Evolutionary conservation across 441 rosid genomes (phyloP), one percentile per base, ranked within the genome.

Genomic region (Metrosideros polymorpha): DNA sequence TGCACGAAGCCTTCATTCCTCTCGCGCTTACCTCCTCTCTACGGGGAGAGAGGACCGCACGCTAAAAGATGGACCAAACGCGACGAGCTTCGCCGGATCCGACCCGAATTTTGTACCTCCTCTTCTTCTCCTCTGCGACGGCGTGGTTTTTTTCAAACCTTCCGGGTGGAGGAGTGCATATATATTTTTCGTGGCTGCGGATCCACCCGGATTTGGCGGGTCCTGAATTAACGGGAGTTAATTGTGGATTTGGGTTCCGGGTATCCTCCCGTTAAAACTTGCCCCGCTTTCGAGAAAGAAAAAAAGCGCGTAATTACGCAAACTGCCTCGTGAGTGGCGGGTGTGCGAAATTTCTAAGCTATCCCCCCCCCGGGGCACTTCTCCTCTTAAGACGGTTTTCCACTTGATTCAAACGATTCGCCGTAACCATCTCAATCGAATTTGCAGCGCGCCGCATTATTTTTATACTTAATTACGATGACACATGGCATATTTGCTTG

Each of bases 11-110:
- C 93, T 93, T 96, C 96, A 71, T 61, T 85, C 86, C 52, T 55
- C 39, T 47, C 27, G 57, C n/a, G n/a, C n/a, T n/a, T 32, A 12
- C 5, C 12, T 71, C 61, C 57, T 83, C 24, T 52, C 51, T 19
- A n/a, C 7, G 19, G 49, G 53, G n/a, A 24, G 12, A 77, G 27
- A 45, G 51, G 15, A 32, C 39, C 3, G 55, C 82, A 27, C 14
- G 22, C 39, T 35, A 6, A 43, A 13, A 57, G 85, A 89, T 7
- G 84, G 91, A 85, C 90, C 92, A 93, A 92, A 91, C 84, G 94
- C 95, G 93, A 93, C 93, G 92, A 85, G 47, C 32, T 59, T 42
- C 92, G 96, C 94, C 98, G 95, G 95, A 91, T 93, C 94, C 79
- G 79, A 71, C 79, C 79, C 47, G n/a, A 39, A 39, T 7, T 0